Conservation (phyloP, 805 yeast species). For the Wickerhamomyces hampshirensis region DNA sequence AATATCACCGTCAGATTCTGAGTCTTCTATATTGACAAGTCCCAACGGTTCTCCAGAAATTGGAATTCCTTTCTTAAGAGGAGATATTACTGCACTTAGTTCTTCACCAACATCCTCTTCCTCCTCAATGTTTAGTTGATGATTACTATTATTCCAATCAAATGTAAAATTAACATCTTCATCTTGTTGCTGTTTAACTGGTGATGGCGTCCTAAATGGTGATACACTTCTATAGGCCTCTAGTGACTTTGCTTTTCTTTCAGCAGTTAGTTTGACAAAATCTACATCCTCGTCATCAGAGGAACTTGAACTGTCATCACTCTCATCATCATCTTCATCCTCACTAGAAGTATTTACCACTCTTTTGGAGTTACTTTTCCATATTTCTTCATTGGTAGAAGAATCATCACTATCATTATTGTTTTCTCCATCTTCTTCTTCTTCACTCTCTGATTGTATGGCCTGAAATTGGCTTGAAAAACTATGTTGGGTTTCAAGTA, state of each 20-base stretch:
- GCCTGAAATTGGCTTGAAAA: conserved; percentile 24
- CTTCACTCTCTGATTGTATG: conserved; percentile 30
- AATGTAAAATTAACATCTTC: conserved; percentile 38
- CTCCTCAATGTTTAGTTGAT: conserved; percentile 27
- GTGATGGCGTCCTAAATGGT: conserved; percentile 24
- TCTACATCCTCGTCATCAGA: conserved; percentile 68
- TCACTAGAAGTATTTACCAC: conserved; percentile 31
- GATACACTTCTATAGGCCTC: conserved; percentile 37
- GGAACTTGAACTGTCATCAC: conserved; percentile 39
- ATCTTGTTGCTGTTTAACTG: conserved; percentile 8
- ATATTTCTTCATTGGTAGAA: conserved; percentile 23
- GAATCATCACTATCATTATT: conserved; percentile 22
- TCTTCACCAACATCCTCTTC: conserved; percentile 66
- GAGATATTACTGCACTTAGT: conserved; percentile 21
- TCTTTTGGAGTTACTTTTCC: conserved; percentile 23
- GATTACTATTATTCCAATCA: conserved; percentile 38
- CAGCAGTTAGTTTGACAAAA: conserved; percentile 66
- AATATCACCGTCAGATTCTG: conserved; percentile 59
- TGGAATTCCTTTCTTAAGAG: conserved; percentile 15
- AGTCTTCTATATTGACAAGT: conserved; percentile 23
- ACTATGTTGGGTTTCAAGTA: conserved; percentile 19
- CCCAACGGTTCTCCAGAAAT: conserved; percentile 20
- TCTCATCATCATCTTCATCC: conserved; percentile 30
- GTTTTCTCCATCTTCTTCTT: conserved; percentile 23
- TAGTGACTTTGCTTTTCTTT: conserved; percentile 53